These are phyloP conservation scores for Apiospora sp. DNA, from an alignment of 2,329 filamentous ascomycete species.

Conservation along the genomic window DNA sequence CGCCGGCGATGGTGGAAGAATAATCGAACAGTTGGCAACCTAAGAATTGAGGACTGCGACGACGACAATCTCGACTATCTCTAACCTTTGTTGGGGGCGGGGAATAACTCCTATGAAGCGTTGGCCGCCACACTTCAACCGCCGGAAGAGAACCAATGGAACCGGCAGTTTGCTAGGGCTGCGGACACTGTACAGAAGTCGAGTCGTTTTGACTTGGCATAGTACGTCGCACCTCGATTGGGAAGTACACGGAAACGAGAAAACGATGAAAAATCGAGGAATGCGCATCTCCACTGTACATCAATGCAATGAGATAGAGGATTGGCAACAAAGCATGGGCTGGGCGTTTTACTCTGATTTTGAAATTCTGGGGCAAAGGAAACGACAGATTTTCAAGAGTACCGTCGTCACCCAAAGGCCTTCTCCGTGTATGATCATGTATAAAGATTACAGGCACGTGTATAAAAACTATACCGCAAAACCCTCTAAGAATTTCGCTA, in stretches of 20 bases:
- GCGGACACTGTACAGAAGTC: not conserved
- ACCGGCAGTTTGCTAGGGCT: not conserved
- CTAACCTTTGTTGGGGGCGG: not conserved
- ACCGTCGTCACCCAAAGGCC: not conserved
- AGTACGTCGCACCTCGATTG: not conserved
- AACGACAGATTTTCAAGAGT: not conserved
- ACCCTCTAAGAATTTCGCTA: not conserved
- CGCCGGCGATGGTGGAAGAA: not conserved
- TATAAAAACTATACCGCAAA: conserved; percentile 20
- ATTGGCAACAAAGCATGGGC: not conserved
- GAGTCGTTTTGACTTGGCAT: not conserved
- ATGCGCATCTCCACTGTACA: not conserved
- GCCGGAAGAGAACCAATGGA: not conserved
- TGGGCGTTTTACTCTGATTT: conserved; percentile 8
- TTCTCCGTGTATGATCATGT: conserved; percentile 21
- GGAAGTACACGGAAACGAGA: not conserved
- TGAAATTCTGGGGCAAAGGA: not conserved
- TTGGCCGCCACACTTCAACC: not conserved
- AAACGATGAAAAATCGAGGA: not conserved
- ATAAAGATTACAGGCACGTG: conserved; percentile 18
- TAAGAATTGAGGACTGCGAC: too few relatives aligned
- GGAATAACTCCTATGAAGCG: not conserved
- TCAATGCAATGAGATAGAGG: not conserved
- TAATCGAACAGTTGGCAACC: not conserved
- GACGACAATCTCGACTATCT: not conserved